phyloP scores from a whole-genome alignment of 1,139 yeast genomes.

The Magnusiomyces tetraspermus region DNA sequence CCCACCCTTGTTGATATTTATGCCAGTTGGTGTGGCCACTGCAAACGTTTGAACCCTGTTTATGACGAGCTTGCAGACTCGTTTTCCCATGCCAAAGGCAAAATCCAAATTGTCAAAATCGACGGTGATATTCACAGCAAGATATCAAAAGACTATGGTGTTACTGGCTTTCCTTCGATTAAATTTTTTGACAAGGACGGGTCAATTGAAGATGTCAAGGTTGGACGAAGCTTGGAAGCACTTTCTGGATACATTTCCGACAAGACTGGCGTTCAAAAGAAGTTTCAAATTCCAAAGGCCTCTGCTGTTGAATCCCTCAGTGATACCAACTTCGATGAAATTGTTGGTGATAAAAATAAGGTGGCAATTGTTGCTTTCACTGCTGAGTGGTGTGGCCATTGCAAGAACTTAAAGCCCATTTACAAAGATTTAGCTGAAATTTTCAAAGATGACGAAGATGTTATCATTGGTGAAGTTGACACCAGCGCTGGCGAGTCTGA shows the following conservation, averaged over 20 bases:
- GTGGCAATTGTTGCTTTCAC: slow-evolving; percentile 41
- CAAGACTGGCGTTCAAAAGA: slow-evolving; percentile 35
- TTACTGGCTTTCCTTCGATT: slow-evolving; percentile 59
- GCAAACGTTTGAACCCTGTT: slow-evolving; percentile 56
- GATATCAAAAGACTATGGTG: slow-evolving; percentile 45
- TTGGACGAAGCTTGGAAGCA: slow-evolving; percentile 35
- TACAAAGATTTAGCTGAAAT: slow-evolving; percentile 50
- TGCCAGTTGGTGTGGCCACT: slow-evolving; percentile 80
- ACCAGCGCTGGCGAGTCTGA: slow-evolving; percentile 41
- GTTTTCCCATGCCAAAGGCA: slow-evolving; percentile 39
- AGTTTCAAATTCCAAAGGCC: slow-evolving; percentile 25
- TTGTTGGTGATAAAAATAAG: slow-evolving; percentile 17
- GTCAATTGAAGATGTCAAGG: slow-evolving; percentile 27
- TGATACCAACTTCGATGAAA: slow-evolving; percentile 21
- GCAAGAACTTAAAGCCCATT: slow-evolving; percentile 56
- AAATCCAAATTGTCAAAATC: slow-evolving; percentile 42
- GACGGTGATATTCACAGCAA: slow-evolving; percentile 58
- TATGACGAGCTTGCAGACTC: slow-evolving; percentile 52
- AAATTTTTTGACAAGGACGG: slow-evolving; percentile 41
- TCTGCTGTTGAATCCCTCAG: slow-evolving; percentile 36
- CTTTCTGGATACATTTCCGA: slow-evolving; percentile 42
- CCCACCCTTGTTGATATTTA: slow-evolving; percentile 63
- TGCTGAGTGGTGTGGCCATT: slow-evolving; percentile 76
- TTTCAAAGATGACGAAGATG: slow-evolving; percentile 37
- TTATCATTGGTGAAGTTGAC: slow-evolving; percentile 43